phyloP scores from a whole-genome alignment of 495 filamentous ascomycete species.

The Apiosordaria backusii region DNA sequence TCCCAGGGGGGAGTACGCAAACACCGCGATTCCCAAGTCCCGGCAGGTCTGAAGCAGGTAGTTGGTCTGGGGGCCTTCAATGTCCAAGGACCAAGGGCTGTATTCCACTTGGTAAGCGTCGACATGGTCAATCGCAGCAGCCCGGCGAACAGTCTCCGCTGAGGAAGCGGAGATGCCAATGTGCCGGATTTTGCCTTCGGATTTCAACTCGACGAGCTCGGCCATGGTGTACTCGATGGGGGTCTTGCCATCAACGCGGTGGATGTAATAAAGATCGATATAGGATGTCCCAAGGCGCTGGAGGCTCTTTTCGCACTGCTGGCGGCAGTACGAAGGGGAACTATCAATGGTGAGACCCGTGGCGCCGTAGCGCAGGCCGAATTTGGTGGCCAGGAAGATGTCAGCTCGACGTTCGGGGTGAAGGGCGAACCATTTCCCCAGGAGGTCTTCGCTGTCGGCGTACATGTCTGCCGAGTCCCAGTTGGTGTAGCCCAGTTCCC shows the following conservation, averaged over 20 bases:
- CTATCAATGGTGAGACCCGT: conserved; percentile 35
- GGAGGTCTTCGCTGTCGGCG: conserved; percentile 48
- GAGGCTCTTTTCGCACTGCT: conserved; percentile 51
- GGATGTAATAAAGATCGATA: conserved; percentile 62
- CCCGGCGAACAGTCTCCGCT: conserved; percentile 39
- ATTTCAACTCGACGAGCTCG: conserved; percentile 45
- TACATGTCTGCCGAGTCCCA: conserved; percentile 53
- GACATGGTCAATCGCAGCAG: conserved; percentile 35
- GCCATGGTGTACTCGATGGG: conserved; percentile 63
- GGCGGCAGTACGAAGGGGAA: conserved; percentile 51
- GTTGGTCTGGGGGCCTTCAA: conserved; percentile 37
- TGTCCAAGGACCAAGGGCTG: conserved; percentile 42
- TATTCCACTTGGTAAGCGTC: conserved; percentile 49
- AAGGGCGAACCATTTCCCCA: conserved; percentile 52
- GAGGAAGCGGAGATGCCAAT: conserved; percentile 47
- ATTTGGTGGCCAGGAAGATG: conserved; percentile 59
- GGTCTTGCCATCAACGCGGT: conserved; percentile 50
- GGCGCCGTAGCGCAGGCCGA: conserved; percentile 32
- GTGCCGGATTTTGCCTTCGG: conserved; percentile 50
- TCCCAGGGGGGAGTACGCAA: conserved; percentile 49
- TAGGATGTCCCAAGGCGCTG: conserved; percentile 46
- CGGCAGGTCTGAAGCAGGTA: conserved; percentile 40
- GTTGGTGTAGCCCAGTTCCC: conserved; percentile 45
- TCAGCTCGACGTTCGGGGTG: conserved; percentile 47
- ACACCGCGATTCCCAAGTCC: conserved; percentile 46